These are phyloP conservation scores for Zalaria sp. DNA, from an alignment of 2,329 filamentous ascomycete genomes.

Conservation along the genomic window DNA sequence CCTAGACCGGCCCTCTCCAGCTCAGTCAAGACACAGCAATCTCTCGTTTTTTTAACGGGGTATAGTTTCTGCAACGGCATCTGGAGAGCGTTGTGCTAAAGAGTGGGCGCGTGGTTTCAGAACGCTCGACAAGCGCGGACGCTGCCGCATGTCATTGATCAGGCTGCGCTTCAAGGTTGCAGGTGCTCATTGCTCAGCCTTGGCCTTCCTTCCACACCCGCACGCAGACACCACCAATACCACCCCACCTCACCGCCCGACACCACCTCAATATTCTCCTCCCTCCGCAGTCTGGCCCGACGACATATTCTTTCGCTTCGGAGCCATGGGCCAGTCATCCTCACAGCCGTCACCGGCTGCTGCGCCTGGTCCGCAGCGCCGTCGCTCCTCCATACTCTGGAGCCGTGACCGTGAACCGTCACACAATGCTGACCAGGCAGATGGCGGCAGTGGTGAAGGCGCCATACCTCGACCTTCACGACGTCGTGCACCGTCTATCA, in stretches of 20 bases:
- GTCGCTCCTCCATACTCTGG: conserved; percentile 4
- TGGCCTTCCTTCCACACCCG: conserved; percentile 2
- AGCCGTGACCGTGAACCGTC: conserved; percentile 3
- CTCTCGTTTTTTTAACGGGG: too few relatives aligned
- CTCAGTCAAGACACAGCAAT: too few relatives aligned
- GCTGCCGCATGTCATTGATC: too few relatives aligned
- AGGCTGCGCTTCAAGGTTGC: too few relatives aligned
- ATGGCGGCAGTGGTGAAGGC: too few relatives aligned
- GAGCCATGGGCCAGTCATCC: conserved; percentile 17
- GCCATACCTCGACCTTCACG: background rate
- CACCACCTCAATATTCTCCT: background rate
- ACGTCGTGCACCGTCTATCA: conserved; percentile 16
- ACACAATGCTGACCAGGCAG: too few relatives aligned
- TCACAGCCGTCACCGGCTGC: conserved; percentile 8
- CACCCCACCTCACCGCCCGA: conserved; percentile 8
- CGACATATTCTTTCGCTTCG: background rate
- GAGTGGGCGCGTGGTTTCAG: too few relatives aligned
- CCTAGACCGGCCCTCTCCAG: too few relatives aligned
- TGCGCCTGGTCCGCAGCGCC: conserved; percentile 1
- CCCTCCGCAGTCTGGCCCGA: background rate
- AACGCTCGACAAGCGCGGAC: too few relatives aligned
- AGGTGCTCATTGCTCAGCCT: background rate
- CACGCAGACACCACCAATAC: conserved; percentile 3
- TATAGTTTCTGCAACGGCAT: too few relatives aligned
- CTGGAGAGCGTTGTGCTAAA: too few relatives aligned